Evolutionary conservation across 352 stramenopile species (phyloP).

Genomic region (Pilasporangium apinafurcum): DNA sequence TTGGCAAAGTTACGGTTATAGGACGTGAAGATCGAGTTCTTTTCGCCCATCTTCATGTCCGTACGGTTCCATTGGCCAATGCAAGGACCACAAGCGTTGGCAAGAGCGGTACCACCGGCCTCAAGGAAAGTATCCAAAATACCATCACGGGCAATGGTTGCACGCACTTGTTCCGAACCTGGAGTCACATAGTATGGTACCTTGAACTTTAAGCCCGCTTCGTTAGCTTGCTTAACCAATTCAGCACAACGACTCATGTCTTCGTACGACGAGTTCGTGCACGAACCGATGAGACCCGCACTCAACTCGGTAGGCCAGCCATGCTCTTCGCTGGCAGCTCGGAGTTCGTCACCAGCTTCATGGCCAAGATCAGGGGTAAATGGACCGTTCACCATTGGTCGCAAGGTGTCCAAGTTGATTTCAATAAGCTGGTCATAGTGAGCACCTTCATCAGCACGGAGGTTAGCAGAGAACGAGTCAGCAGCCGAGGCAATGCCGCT

Average conservation of each 20-base stretch:
- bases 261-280: slow-evolving; percentile 94
- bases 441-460: slow-evolving; percentile 85
- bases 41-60: slow-evolving; percentile 80
- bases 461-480: slow-evolving; percentile 82
- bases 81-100: slow-evolving; percentile 91
- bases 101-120: slow-evolving; percentile 83
- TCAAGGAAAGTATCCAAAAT: slow-evolving; percentile 88
- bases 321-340: slow-evolving; percentile 76
- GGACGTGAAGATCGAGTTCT: slow-evolving; percentile 94
- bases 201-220: slow-evolving; percentile 88
- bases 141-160: slow-evolving; percentile 88
- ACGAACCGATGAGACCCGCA: slow-evolving; percentile 91
- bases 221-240: slow-evolving; percentile 80
- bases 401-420: slow-evolving; percentile 89
- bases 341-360: slow-evolving; percentile 65
- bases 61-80: slow-evolving; percentile 94
- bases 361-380: slow-evolving; percentile 91
- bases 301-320: slow-evolving; percentile 87
- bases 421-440: slow-evolving; percentile 93
- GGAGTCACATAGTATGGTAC: slow-evolving; percentile 90
- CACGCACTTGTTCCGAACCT: slow-evolving; percentile 90
- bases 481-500: slow-evolving; percentile 86
- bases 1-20: slow-evolving; percentile 96
- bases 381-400: slow-evolving; percentile 89
- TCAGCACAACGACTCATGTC: slow-evolving; percentile 90